Percentiles rank a stretch among this genome's conserved stretches.
phyloP scores from a whole-genome alignment of 768 basidiomycete species.

The Serendipita sp. region DNA sequence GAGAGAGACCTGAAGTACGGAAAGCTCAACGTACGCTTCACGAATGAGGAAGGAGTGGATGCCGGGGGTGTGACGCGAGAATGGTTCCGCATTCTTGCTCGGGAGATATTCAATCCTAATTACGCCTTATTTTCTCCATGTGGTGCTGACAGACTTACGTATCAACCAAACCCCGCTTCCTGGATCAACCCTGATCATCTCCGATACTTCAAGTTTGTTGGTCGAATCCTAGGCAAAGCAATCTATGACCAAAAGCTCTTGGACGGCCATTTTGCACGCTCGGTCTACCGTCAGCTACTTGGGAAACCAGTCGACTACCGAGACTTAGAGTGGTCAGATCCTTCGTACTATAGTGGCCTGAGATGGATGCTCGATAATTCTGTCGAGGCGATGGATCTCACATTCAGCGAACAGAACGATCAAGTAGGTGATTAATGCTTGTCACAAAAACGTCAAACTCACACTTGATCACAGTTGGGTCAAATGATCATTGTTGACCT shows the following conservation, averaged over 20 bases:
- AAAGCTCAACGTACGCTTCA: slow-evolving; percentile 90
- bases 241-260: slow-evolving; percentile 91
- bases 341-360: slow-evolving; percentile 93
- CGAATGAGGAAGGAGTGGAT: slow-evolving; percentile 95
- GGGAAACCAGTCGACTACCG: slow-evolving; percentile 89
- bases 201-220: slow-evolving; percentile 97
- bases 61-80: slow-evolving; percentile 96
- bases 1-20: slow-evolving; percentile 97
- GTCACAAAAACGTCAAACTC: slow-evolving; percentile 5
- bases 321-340: slow-evolving; percentile 96
- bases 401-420: slow-evolving; percentile 90
- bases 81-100: slow-evolving; percentile 95
- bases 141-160: slow-evolving; percentile 84
- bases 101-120: slow-evolving; percentile 98
- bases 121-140: slow-evolving; percentile 97
- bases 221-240: slow-evolving; percentile 92
- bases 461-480: slow-evolving; percentile 46
- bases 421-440: slow-evolving; percentile 40
- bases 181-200: slow-evolving; percentile 92
- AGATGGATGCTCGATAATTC: slow-evolving; percentile 99
- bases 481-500: slow-evolving; percentile 74
- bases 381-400: slow-evolving; percentile 68
- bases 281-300: slow-evolving; percentile 86
- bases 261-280: slow-evolving; percentile 95
- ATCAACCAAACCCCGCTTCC: slow-evolving; percentile 89